phyloP scores from a whole-genome alignment of 305 asterid genomes.

The Fraxinus sp. region DNA sequence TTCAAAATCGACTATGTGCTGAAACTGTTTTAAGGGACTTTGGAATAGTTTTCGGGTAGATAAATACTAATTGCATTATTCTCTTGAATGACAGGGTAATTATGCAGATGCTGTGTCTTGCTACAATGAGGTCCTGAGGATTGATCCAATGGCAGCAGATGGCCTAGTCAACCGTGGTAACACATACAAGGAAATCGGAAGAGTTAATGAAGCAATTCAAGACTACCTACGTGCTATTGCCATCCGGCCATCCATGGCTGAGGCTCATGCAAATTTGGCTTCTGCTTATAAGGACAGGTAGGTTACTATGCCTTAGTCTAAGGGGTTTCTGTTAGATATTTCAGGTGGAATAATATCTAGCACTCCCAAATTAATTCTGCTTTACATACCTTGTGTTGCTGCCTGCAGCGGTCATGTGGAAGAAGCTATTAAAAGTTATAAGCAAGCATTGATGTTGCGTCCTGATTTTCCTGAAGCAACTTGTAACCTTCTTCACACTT shows the following conservation, averaged over 20 bases:
- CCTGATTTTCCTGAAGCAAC: slow-evolving; percentile 99
- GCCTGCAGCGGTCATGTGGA: slow-evolving; percentile 80
- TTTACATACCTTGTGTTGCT: slow-evolving; percentile 13
- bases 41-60: slow-evolving; percentile 8
- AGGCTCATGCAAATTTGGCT: slow-evolving; percentile 99
- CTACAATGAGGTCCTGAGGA: slow-evolving; percentile 91
- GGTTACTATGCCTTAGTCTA: slow-evolving; percentile 6
- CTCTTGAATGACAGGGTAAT: slow-evolving; percentile 67
- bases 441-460: slow-evolving; percentile 80
- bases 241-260: slow-evolving; percentile 91
- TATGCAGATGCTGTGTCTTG: slow-evolving; percentile 92
- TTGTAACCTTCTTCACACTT: slow-evolving; percentile 94
- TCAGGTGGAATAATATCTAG: slow-evolving; percentile 4
- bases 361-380: neutral
- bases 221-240: slow-evolving; percentile 82
- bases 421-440: slow-evolving; percentile 90
- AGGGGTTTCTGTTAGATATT: neutral
- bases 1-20: neutral
- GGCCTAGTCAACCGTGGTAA: slow-evolving; percentile 97
- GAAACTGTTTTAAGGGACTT: slow-evolving; percentile 12
- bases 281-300: slow-evolving; percentile 99
- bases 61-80: slow-evolving; percentile 3
- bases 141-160: slow-evolving; percentile 95
- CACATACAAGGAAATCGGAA: slow-evolving; percentile 92
- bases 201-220: slow-evolving; percentile 90